phyloP scores from a whole-genome alignment of 768 basidiomycete genomes.

The Lanmaoa pseudosensibilis region DNA sequence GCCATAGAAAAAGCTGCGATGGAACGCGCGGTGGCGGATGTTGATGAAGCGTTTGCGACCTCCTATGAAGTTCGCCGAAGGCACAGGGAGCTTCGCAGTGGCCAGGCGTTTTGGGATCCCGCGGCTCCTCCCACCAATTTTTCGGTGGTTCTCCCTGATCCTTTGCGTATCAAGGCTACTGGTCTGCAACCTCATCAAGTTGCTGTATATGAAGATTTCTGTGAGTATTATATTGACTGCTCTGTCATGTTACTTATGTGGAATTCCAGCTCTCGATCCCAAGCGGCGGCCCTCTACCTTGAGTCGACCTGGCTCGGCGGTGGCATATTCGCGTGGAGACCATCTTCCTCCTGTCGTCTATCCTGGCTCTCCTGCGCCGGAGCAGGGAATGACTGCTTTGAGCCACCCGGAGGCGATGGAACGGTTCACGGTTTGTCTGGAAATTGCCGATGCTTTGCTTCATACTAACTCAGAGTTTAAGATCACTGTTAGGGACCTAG shows the following conservation, averaged over 20 bases:
- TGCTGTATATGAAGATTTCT: slow-evolving; percentile 95
- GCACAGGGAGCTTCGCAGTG: slow-evolving; percentile 78
- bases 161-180: slow-evolving; percentile 77
- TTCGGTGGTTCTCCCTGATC: slow-evolving; percentile 76
- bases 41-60: slow-evolving; percentile 82
- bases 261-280: slow-evolving; percentile 47
- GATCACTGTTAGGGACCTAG: slow-evolving; percentile 58
- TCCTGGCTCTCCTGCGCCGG: slow-evolving; percentile 62
- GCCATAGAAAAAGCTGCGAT: slow-evolving; percentile 98
- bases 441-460: neutral
- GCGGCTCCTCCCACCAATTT: slow-evolving; percentile 70
- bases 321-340: slow-evolving; percentile 59
- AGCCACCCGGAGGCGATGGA: slow-evolving; percentile 86
- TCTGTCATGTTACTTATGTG: slow-evolving; percentile 14
- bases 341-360: slow-evolving; percentile 46
- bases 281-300: slow-evolving; percentile 48
- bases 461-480: slow-evolving; percentile 10
- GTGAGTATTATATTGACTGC: slow-evolving; percentile 37
- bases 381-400: slow-evolving; percentile 48
- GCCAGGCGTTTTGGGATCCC: slow-evolving; percentile 89
- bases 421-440: slow-evolving; percentile 66
- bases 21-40: slow-evolving; percentile 90
- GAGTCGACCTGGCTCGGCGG: slow-evolving; percentile 72
- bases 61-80: slow-evolving; percentile 84
- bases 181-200: slow-evolving; percentile 83